Base-by-base conservation (phyloP, 163 green algal species). In the Scenedesmus sp. region DNA sequence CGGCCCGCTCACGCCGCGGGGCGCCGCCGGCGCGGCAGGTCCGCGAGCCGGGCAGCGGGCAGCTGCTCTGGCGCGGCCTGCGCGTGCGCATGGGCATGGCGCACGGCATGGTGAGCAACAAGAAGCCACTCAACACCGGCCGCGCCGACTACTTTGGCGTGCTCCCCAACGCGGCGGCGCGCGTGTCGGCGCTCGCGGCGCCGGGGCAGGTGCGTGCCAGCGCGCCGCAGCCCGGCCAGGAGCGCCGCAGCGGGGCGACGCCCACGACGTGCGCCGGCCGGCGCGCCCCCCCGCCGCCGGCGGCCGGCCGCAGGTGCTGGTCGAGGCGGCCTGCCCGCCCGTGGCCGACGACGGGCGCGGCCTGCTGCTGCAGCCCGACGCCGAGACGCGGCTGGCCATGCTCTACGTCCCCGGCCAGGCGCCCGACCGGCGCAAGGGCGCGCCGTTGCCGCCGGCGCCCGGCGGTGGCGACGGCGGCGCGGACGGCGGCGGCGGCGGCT, bases 131-230 rank as follows among this genome's bases (percentile, higher is more conserved):
- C 57, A 95, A 93, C 83, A 95, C 92, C 60, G 90, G 91, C 0
- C 84, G 92, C 4, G 91, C 92, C 6, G 93, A 97, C 81, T 96
- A 97, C 84, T 97, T 92, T 82, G 93, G 93, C 2, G 85, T 83
- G 33, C 76, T 97, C 70, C 81, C 92, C 26, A 97, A 97, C 78
- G 82, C 90, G 34, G 93, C 93, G 5, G 92, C 93, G 0, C 76
- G 93, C 0, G 88, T 97, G 48, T 86, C 85, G 36, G 82, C 82
- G 0, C 72, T 94, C 36, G 93, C 93, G 4, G 54, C 71, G 7
- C 90, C 91, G 0, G 93, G 93, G 2, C 93, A 97, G 82, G 76
- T 97, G 4, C 78, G 22, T 26, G 3, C 26, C 31, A 0, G 14
- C 13, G 60, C 34, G 31, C 60, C 50, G 60, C 31, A 69, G 20